These are phyloP conservation scores for Xylaria sp. DNA, from an alignment of 2,329 filamentous ascomycete species.

Conservation along the genomic window DNA sequence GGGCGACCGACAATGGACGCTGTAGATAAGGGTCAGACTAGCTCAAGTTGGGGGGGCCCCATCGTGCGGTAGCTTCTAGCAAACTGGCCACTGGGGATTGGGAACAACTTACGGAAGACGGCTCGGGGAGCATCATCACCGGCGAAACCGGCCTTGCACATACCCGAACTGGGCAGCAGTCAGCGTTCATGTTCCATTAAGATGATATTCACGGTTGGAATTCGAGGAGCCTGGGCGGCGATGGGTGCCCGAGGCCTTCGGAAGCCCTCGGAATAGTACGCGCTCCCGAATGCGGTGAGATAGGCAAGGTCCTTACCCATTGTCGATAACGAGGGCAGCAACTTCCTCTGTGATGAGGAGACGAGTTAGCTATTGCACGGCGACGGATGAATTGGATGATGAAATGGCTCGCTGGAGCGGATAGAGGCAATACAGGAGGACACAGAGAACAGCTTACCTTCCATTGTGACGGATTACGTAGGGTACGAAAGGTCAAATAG, in stretches of 20 bases:
- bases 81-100: slow-evolving; percentile 41
- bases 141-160: slow-evolving; percentile 99
- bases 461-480: slow-evolving; percentile 58
- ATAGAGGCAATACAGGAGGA: slow-evolving; percentile 11
- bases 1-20: slow-evolving; percentile 99
- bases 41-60: slow-evolving; percentile 23
- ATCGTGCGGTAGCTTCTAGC: slow-evolving; percentile 37
- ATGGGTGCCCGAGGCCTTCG: slow-evolving; percentile 7
- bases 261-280: slow-evolving; percentile 14
- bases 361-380: slow-evolving; percentile 45
- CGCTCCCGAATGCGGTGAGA: slow-evolving; percentile 42
- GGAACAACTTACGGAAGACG: slow-evolving; percentile 92
- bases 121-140: slow-evolving; percentile 99
- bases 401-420: slow-evolving; percentile 12
- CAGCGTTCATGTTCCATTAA: slow-evolving; percentile 24
- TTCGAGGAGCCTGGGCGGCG: slow-evolving; percentile 21
- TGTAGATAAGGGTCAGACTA: slow-evolving; percentile 49
- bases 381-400: slow-evolving; percentile 6
- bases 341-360: slow-evolving; percentile 83
- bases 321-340: slow-evolving; percentile 99
- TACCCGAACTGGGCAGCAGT: slow-evolving; percentile 79
- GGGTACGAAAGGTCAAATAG: slow-evolving; percentile 36
- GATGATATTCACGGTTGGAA: slow-evolving; percentile 1
- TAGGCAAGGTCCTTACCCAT: slow-evolving; percentile 82
- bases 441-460: slow-evolving; percentile 59